Base-by-base conservation (phyloP, 768 basidiomycete species). In the Termitomyces sp. region DNA sequence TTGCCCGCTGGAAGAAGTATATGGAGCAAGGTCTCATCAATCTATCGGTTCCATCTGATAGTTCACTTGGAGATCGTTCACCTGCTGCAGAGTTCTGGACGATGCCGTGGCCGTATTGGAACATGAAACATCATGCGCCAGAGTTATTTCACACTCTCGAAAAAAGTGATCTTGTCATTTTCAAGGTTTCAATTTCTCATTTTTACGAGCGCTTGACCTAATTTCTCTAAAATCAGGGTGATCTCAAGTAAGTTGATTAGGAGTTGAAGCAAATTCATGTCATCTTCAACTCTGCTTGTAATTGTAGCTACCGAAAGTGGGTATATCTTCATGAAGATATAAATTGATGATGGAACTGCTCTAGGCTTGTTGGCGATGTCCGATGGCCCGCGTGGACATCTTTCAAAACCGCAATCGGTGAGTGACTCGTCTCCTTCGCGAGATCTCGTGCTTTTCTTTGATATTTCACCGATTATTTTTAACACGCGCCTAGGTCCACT, bases 351-450 rank as follows among this genome's bases (percentile, higher is more conserved):
- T 38, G 23, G 20, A 36, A 56, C 56, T 30, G 41, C 40, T 13
- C 9, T 67, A 98, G 93, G 68, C 80, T 98, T 36, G 88, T 93
- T 0, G 91, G 91, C 4, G 96, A 99, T 69, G 78, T 95, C 32
- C 77, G 79, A 66, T 99, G 96, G 96, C 90, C 91, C 0, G 81
- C 86, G 1, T 86, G 85, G 55, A 93, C 91, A 1, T 73, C 89
- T 0, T 93, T 96, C 68, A 73, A 79, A 28, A 73, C 77, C 3
- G 93, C 92, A 0, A 71, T 97, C 13, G 93, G 91, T 84, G 63
- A 60, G 75, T 49, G 53, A 32, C 38, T 40, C 40, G 54, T 28
- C 36, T 18, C 23, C 28, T n/a, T 32, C 18, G 18, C 18, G 2
- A 3, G 10, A n/a, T 43, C 18, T 43, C 41, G 20, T 20, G 18